Conservation (phyloP, 805 yeast species). For the Wickerhamomyces rabaulensis region DNA sequence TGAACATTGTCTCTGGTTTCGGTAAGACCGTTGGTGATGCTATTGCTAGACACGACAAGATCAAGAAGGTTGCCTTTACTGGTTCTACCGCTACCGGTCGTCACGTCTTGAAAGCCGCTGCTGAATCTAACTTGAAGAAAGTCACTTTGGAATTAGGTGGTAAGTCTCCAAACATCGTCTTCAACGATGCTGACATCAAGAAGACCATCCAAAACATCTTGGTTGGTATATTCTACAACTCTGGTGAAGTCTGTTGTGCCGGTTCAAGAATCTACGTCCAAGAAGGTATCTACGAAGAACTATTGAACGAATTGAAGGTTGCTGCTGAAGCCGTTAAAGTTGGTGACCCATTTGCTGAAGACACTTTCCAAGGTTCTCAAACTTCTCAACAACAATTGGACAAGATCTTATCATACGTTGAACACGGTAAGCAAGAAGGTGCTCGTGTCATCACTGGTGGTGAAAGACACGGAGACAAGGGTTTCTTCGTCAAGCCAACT, state of each 20-base stretch:
- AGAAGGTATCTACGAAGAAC: slow-evolving; percentile 7
- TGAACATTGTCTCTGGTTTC: slow-evolving; percentile 10
- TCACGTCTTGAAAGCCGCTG: slow-evolving; percentile 11
- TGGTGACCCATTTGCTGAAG: slow-evolving; percentile 12
- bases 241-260: slow-evolving; percentile 13
- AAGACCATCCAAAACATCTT: slow-evolving; percentile 10
- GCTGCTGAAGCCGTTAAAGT: slow-evolving; percentile 11
- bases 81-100: slow-evolving; percentile 14
- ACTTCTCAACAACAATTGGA: slow-evolving; percentile 9
- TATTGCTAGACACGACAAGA: slow-evolving; percentile 9
- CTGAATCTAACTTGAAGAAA: slow-evolving; percentile 12
- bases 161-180: slow-evolving; percentile 12
- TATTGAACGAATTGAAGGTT: slow-evolving; percentile 5
- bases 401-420: slow-evolving; percentile 8
- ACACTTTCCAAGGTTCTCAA: slow-evolving; percentile 13
- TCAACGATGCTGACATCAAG: slow-evolving; percentile 10
- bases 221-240: slow-evolving; percentile 11
- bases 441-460: slow-evolving; percentile 13
- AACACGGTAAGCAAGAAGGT: slow-evolving; percentile 11
- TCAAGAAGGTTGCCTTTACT: slow-evolving; percentile 12
- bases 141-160: slow-evolving; percentile 12
- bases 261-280: slow-evolving; percentile 13
- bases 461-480: slow-evolving; percentile 8
- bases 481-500: slow-evolving; percentile 10
- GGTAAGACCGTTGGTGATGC: slow-evolving; percentile 15